Evolutionary conservation across 192 early-diverging fungal species (phyloP).

Genomic region (Spizellomyces punctatus): DNA sequence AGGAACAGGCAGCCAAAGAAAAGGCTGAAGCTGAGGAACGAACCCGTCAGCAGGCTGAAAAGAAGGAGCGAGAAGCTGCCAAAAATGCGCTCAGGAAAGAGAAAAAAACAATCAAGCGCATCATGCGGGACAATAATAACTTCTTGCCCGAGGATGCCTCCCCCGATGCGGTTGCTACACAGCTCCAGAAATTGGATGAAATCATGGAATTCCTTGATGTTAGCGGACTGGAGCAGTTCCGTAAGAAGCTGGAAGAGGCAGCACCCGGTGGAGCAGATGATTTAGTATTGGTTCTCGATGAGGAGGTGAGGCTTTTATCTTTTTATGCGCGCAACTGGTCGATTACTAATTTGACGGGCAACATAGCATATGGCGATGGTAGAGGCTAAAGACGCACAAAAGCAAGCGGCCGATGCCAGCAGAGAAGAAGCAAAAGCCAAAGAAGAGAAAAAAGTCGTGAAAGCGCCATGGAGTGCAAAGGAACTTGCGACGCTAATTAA

Average conservation of each 20-base stretch:
- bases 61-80: slow-evolving; percentile 82
- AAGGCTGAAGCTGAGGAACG: slow-evolving; percentile 62
- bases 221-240: slow-evolving; percentile 48
- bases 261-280: slow-evolving; percentile 27
- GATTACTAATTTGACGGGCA: no score
- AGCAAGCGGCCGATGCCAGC: slow-evolving; percentile 13
- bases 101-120: slow-evolving; percentile 82
- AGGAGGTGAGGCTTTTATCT: slow-evolving; percentile 27
- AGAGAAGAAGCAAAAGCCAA: not conserved
- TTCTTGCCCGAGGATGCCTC: slow-evolving; percentile 68
- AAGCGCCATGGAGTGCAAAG: slow-evolving; percentile 65
- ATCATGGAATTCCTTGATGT: slow-evolving; percentile 59
- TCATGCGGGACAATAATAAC: slow-evolving; percentile 72
- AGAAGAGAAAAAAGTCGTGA: slow-evolving; percentile 24
- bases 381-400: slow-evolving; percentile 8
- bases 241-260: slow-evolving; percentile 42
- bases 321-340: slow-evolving; percentile 5
- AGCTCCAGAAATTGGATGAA: slow-evolving; percentile 78
- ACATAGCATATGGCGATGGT: no score
- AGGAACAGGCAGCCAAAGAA: slow-evolving; percentile 63
- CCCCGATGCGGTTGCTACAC: slow-evolving; percentile 64
- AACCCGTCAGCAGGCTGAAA: slow-evolving; percentile 53
- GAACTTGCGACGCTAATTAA: slow-evolving; percentile 77
- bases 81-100: slow-evolving; percentile 91
- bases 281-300: slow-evolving; percentile 39